Base-by-base conservation (phyloP, 495 filamentous ascomycete species). In the Terfezia claveryi region DNA sequence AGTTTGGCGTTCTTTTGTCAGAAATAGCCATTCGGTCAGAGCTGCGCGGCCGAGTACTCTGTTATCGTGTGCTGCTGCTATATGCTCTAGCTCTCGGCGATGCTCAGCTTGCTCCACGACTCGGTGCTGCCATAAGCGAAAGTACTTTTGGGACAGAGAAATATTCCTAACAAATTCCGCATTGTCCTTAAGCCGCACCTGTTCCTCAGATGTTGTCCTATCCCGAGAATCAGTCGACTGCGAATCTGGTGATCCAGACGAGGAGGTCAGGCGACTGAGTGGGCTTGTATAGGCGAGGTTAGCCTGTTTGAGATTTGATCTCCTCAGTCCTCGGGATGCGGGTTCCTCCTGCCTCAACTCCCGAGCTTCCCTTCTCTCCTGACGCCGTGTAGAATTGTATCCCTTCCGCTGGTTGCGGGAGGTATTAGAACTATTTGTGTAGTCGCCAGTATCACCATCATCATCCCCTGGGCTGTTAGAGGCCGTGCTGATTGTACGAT, bases 1-100 rank as follows among this genome's bases (percentile, higher is more conserved):
- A 12, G 62, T 57, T 36, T 57, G 57, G 2, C 38, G 50, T 41
- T 59, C 59, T n/a, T 60, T 51, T 5, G 56, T 52, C 8, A 59
- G 59, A 36, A 65, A 65, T 59, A 62, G 55, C 55, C 54, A 65
- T 36, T 49, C 59, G 52, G 58, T 46, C 59, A 64, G 58, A 51
- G 44, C 23, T 46, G 58, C 55, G 27, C 44, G 12, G 14, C 57
- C 49, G 5, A 64, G 32, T 20, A 41, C 36, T 37, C 49, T 57
- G 14, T 37, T 36, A 23, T 51, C 49, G 54, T 55, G 38, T 37
- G 50, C 27, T 10, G 50, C 23, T 23, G 62, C 56, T 11, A 46
- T 51, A 37, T 49, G 46, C 23, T 57, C 46, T 23, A 64, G 44
- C 55, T 41, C 55, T 46, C 54, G 41, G 44, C 50, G 38, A 61